A percentile compares a stretch with the other conserved stretches of the same genome.
Conservation (phyloP, 2,329 filamentous ascomycete genomes). For the Myriosclerotinia scirpicola region DNA sequence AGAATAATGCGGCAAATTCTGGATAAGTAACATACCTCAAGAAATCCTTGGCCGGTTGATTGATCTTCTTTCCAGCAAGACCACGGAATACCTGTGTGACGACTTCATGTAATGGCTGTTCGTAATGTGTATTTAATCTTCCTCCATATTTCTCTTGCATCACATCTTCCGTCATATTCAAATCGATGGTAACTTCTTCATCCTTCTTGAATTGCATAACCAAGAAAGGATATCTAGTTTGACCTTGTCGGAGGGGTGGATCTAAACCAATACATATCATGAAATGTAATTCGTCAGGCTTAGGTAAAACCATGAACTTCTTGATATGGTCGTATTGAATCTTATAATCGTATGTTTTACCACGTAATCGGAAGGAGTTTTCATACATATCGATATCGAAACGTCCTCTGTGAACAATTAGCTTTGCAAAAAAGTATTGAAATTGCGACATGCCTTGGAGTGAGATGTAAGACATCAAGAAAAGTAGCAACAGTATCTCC, state of each 20-base stretch:
- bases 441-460: constrained; percentile 65
- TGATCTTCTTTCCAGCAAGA: constrained; percentile 91
- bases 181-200: constrained; percentile 92
- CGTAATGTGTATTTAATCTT: constrained; percentile 85
- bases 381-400: constrained; percentile 99
- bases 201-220: constrained; percentile 99
- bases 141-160: constrained; percentile 85
- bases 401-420: constrained; percentile 68
- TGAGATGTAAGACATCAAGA: constrained; percentile 93
- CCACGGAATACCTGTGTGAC: constrained; percentile 95
- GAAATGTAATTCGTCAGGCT: constrained; percentile 96
- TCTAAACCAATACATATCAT: constrained; percentile 94
- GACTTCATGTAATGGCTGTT: constrained; percentile 89
- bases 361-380: constrained; percentile 90
- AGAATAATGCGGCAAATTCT: constrained; percentile 9
- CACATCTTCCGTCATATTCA: constrained; percentile 92
- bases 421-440: constrained; percentile 19
- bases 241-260: constrained; percentile 91
- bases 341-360: constrained; percentile 99
- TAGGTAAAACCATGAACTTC: constrained; percentile 97
- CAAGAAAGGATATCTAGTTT: constrained; percentile 96
- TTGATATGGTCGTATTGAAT: constrained; percentile 98
- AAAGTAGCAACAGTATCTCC: constrained; percentile 98
- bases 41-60: constrained; percentile 92
- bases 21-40: constrained; percentile 56